These are phyloP conservation scores for Rhizopus delemar DNA, from an alignment of 371 early-diverging fungal species.

Conservation along the genomic window DNA sequence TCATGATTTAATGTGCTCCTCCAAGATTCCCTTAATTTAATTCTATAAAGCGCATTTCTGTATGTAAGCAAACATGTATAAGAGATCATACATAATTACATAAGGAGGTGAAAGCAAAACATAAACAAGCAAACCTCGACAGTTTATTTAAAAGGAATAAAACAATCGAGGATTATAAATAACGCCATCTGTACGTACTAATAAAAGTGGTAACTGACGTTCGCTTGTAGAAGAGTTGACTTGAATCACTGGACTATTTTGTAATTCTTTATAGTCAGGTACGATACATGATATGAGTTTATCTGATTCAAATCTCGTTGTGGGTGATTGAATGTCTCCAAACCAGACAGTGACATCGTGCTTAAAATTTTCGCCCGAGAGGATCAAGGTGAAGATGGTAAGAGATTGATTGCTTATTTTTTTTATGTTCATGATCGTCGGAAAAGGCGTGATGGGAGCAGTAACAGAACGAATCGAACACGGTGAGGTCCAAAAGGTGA, in stretches of 20 bases:
- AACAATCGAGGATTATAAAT: background rate
- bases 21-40: background rate
- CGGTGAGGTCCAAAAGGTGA: constrained; percentile 67
- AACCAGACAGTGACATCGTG: constrained; percentile 72
- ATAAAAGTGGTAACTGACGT: constrained; percentile 20
- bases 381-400: constrained; percentile 23
- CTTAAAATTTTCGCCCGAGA: constrained; percentile 67
- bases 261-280: constrained; percentile 38
- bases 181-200: constrained; percentile 9
- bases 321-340: constrained; percentile 47
- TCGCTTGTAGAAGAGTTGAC: constrained; percentile 16
- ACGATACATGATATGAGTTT: constrained; percentile 53
- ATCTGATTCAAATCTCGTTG: constrained; percentile 55
- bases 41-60: background rate
- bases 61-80: background rate
- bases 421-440: constrained; percentile 7
- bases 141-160: background rate
- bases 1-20: background rate
- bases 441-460: constrained; percentile 38
- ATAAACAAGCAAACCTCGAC: background rate
- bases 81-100: background rate
- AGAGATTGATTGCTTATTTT: background rate
- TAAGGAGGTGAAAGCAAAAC: background rate
- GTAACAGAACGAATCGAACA: background rate
- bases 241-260: constrained; percentile 21